Evolutionary conservation across 2,329 filamentous ascomycete genomes (phyloP), one percentile per base, ranked within the genome.

Genomic region (Fusarium clavum): DNA sequence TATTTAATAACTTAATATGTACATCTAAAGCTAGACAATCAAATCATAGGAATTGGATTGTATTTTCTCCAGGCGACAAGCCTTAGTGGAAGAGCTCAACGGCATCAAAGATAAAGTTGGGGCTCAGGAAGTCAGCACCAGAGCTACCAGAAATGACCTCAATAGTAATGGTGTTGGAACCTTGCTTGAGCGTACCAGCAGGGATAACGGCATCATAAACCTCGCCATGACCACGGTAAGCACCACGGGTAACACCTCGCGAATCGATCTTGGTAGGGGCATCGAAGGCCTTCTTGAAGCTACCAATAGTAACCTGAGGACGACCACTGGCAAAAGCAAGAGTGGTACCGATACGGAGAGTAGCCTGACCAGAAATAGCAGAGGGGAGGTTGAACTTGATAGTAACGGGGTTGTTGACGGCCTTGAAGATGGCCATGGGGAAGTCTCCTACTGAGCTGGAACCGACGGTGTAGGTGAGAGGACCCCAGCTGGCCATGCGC

Each of bases 361-460:
- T 91, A 3, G 87, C 85, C 4, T 85, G 83, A 4, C 83, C 82
- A 2, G 69, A 71, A 8, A 86, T 83, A 4, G 83, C 82, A 18
- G 85, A 83, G 14, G 76, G 78, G 1, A 90, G 82, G 27, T 83
- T 85, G 77, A 91, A 90, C 45, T 84, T 84, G 78, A 91, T 90
- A 2, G 86, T 90, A 16, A 87, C 80, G 1, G 86, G 86, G 64
- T 83, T 83, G 78, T 91, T 91, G 59, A 87, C 84, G 25, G 77
- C 77, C 76, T 90, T 88, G 79, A 90, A 90, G 27, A 91, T 77
- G 1, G 89, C 89, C 90, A 92, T 91, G 45, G 90, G 89, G 74
- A 91, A 90, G 62, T 85, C 83, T 6, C 79, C 79, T 3, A 84
- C 74, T 8, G 80, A 76, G 25, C 85, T 87, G 24, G 83, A 84